Base-by-base conservation (phyloP, 805 yeast genomes). In the Ogataea paraovalis region DNA sequence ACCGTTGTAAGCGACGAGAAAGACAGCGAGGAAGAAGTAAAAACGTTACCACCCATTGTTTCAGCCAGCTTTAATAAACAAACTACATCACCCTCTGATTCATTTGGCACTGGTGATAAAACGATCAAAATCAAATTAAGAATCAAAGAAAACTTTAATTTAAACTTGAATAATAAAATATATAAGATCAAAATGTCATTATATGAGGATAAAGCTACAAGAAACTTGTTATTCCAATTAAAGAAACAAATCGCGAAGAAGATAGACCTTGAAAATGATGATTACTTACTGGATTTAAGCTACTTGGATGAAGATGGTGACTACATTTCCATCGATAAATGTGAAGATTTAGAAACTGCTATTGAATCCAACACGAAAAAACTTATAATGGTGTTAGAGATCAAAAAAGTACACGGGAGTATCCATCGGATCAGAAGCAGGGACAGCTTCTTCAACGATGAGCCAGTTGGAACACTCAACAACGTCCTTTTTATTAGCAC, bases 281-380 rank as follows among this genome's bases (percentile, higher is more conserved):
- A 48, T 0, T 51, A 47, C n/a, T 36, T 34, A 1, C 58, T 65
- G 46, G 68, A 68, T 19, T 44, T 72, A 10, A 63, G 70, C 28
- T 73, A 71, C 47, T 53, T 62, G 14, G 76, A 73, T 44, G 70
- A 68, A 28, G 75, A 69, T 23, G 63, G 61, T 2, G 74, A 72
- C 48, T 43, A 62, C 45, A 58, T 71, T 4, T 43, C 61, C 2
- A 57, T 73, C 10, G 62, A 57, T 8, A 65, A 61, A 42, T 68
- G 64, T 38, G 65, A 60, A 20, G 75, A 72, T 50, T 52, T 73
- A 43, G 59, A 60, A 32, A 51, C 54, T 40, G 61, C 60, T 9
- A 21, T 60, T 4, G 58, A 58, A 33, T 45, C 49, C 2, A 39
- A 49, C 16, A 30, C 43, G 20, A 45, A 46, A 14, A 45, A 44